Base-by-base conservation (phyloP, 371 early-diverging fungal species). In the Mucor circinelloides region DNA sequence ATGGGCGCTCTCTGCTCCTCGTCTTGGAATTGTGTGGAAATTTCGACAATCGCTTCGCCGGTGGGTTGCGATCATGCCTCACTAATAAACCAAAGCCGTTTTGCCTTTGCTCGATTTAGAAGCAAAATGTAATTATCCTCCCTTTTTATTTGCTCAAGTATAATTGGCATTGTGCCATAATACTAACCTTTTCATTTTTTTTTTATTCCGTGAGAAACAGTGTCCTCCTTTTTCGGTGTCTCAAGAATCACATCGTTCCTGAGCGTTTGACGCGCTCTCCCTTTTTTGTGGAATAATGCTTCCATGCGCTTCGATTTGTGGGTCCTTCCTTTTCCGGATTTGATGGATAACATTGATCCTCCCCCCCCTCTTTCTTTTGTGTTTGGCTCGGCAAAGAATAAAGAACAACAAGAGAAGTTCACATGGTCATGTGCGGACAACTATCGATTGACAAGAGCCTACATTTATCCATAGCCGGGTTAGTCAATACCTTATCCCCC, bases 401-500 rank as follows among this genome's bases (percentile, higher is more conserved):
- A n/a, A 21, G 46, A 46, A 21, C 21, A 8, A 9, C 2, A 19
- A 12, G 2, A 44, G 3, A 44, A 0, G 7, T 44, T 19, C 19
- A 3, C 27, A 25, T 2, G 15, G 23, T 12, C 4, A 1, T 13
- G 27, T 13, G 27, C 27, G 13, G 52, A 10, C 27, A 52, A 52
- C 0, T 0, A 15, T 27, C 27, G 19, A 46, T 21, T 8, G 46
- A 9, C 46, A 21, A 46, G 21, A 10, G 52, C 12, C 15, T 8
- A 25, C 52, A 27, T 23, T 27, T 5, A 13, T 52, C 12, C 52
- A 52, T 52, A 2, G 52, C 52, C 3, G 52, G 52, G 52, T 13
- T 50, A 32, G 52, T 48, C 27, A 50, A 62, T 50, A 50, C 36
- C 62, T 62, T 62, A 50, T 50, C 52, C 62, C 52, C 62, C 52